A percentile compares a stretch with the other conserved stretches of the same genome.
These are phyloP conservation scores for Themeda triandra DNA, from an alignment of 176 grass and related monocot genomes.

Conservation along the genomic window DNA sequence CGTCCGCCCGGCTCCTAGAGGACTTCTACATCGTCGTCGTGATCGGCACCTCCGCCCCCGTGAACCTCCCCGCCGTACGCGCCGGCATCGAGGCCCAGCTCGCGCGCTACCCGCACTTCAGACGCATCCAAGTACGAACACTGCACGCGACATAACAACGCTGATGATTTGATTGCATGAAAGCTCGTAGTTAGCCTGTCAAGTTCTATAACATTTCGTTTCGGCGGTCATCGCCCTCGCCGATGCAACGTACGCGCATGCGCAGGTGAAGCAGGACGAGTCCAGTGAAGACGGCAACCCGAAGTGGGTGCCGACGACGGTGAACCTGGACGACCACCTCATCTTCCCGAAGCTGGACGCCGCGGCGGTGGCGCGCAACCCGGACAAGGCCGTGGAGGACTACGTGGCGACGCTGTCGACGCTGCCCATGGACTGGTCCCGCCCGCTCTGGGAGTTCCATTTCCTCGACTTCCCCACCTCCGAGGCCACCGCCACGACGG, in stretches of 20 bases:
- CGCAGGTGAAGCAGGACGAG: conserved; percentile 31
- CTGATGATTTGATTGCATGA: too few relatives aligned
- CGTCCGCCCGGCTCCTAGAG: conserved; percentile 53
- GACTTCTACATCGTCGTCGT: conserved; percentile 72
- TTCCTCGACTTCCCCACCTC: conserved; percentile 82
- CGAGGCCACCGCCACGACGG: conserved; percentile 45
- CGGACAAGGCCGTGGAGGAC: conserved; percentile 69
- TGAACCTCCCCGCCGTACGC: conserved; percentile 42
- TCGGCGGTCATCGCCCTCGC: too few relatives aligned
- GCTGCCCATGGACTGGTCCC: conserved; percentile 47
- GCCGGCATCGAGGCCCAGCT: conserved; percentile 63
- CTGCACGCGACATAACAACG: background rate
- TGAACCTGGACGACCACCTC: conserved; percentile 65
- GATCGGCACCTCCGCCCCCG: conserved; percentile 38
- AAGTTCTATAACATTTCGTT: background rate
- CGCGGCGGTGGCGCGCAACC: conserved; percentile 18
- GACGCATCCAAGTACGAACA: conserved; percentile 56
- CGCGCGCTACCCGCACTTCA: conserved; percentile 71
- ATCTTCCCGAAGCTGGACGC: conserved; percentile 52
- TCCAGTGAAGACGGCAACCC: background rate
- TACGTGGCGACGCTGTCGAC: conserved; percentile 75
- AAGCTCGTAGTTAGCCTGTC: too few relatives aligned
- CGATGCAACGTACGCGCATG: background rate
- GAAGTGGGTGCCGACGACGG: conserved; percentile 55
- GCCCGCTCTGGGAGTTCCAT: conserved; percentile 91